Percentiles rank a stretch among this genome's conserved stretches.
Conservation (phyloP, 2,329 filamentous ascomycete genomes). For the Magnaporthiopsis incrustans region DNA sequence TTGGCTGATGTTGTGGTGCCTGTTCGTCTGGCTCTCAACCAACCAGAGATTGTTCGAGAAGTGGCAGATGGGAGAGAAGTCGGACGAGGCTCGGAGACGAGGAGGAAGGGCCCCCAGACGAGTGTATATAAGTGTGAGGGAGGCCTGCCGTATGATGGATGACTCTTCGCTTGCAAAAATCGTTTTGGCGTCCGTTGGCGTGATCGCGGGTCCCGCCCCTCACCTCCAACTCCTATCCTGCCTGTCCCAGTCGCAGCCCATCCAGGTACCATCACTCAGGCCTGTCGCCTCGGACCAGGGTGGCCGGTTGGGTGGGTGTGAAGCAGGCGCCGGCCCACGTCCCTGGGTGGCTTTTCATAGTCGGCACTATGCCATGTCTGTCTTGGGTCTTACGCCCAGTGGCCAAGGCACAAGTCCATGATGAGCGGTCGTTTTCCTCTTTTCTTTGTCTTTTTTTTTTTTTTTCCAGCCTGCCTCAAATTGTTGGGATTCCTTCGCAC, state of each 20-base stretch:
- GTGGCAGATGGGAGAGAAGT: neutral
- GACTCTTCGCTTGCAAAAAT: neutral
- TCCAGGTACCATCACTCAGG: neutral
- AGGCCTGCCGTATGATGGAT: neutral
- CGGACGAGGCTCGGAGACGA: neutral
- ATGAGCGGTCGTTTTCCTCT: neutral
- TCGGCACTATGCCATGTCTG: neutral
- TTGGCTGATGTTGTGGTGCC: too few species aligned
- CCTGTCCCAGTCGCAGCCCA: neutral
- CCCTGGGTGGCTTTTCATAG: neutral
- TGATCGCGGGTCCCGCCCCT: neutral
- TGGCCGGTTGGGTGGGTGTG: neutral
- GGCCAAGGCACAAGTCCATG: neutral
- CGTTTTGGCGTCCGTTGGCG: neutral
- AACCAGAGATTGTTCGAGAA: neutral
- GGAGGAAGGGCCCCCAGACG: neutral
- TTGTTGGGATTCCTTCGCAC: neutral
- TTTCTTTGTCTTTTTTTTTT: neutral
- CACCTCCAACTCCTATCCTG: neutral
- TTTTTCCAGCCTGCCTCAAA: neutral
- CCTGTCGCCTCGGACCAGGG: neutral
- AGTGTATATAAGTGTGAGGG: neutral
- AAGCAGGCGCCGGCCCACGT: neutral
- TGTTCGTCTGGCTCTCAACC: neutral
- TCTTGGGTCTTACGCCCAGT: neutral